Conservation (phyloP, 805 yeast species). For the Kuraishia floccosa region DNA sequence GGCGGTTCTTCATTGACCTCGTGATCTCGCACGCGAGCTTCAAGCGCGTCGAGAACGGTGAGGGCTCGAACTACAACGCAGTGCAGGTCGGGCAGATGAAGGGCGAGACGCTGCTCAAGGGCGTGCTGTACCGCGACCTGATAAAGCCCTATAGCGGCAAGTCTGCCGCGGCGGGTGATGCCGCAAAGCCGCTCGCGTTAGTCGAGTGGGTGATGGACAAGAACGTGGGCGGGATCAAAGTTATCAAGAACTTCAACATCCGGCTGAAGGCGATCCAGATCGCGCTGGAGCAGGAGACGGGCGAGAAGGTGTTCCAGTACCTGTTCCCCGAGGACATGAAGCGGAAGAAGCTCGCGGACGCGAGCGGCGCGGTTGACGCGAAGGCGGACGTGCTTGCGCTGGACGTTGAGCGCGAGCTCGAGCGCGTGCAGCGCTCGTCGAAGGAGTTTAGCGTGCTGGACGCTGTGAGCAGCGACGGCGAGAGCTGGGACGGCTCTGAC, state of each 20-base stretch:
- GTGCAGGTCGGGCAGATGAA: constrained; percentile 52
- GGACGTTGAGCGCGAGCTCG: neutral
- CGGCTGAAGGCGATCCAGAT: constrained; percentile 55
- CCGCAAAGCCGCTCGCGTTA: constrained; percentile 22
- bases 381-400: neutral
- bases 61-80: constrained; percentile 56
- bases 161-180: constrained; percentile 10
- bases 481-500: neutral
- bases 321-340: constrained; percentile 40
- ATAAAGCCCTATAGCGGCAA: constrained; percentile 23
- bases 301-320: constrained; percentile 51
- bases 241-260: constrained; percentile 54
- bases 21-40: constrained; percentile 52
- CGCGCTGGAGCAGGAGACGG: constrained; percentile 63
- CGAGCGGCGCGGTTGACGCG: neutral
- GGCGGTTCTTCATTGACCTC: constrained; percentile 60
- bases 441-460: neutral
- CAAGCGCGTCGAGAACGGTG: constrained; percentile 48
- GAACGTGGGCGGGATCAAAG: constrained; percentile 88
- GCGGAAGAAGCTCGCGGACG: neutral
- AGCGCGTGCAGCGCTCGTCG: neutral
- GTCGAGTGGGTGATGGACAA: constrained; percentile 69
- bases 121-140: constrained; percentile 59
- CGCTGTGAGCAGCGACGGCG: neutral
- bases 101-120: constrained; percentile 50